Evolutionary conservation across 148 eudicot species (phyloP).

Genomic region (Hydrangea macrophylla): DNA sequence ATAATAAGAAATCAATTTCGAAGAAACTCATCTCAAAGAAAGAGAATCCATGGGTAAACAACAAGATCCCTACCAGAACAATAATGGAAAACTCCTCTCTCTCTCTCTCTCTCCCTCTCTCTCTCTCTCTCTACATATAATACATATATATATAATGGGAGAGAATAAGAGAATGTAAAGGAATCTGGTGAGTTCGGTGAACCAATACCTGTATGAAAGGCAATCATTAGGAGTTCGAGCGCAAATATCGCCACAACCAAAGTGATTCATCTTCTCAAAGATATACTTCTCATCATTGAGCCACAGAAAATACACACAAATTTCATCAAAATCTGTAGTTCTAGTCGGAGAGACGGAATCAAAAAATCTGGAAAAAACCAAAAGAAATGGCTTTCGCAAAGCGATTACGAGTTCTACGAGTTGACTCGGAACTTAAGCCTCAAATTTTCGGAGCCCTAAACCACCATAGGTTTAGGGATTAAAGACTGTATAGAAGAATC

Average conservation of each 20-base stretch:
- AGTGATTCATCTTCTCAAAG: conserved; percentile 25
- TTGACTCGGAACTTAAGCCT: neutral
- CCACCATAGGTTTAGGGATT: neutral
- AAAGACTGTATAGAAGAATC: neutral
- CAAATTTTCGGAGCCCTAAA: neutral
- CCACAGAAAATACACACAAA: neutral
- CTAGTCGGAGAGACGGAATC: neutral
- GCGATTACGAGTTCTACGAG: too few relatives aligned
- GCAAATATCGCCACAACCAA: conserved; percentile 36
- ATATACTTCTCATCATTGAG: neutral
- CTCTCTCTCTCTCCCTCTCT: neutral
- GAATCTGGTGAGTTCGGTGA: neutral
- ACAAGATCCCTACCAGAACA: too few relatives aligned
- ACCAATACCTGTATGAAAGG: conserved; percentile 22
- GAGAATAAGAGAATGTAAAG: neutral
- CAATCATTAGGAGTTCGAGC: conserved; percentile 24
- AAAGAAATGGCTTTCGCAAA: neutral
- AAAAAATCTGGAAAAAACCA: too few relatives aligned
- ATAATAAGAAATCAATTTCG: too few relatives aligned
- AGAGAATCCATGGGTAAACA: too few relatives aligned
- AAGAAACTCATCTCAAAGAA: too few relatives aligned
- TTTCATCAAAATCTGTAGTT: neutral
- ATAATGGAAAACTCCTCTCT: too few relatives aligned
- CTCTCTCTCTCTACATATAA: too few relatives aligned
- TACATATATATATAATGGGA: neutral